Evolutionary conservation across 2,329 filamentous ascomycete species (phyloP), one percentile per base, ranked within the genome.

Genomic region (Arthroderma sp.): DNA sequence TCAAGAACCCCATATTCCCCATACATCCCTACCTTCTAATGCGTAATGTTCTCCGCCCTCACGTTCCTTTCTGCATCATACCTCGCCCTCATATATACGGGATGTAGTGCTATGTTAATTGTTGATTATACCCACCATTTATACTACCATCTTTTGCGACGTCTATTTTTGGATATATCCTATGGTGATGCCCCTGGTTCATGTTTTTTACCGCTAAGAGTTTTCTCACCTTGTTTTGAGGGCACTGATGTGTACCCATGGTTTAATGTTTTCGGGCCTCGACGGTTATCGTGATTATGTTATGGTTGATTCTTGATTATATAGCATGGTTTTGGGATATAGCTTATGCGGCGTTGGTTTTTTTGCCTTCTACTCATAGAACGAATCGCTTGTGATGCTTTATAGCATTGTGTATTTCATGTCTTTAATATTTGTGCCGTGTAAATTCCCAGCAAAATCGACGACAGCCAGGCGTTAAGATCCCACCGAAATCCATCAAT

Each of bases 81-180:
- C 2, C 44, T 51, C 44, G 15, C 23, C 44, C 25, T 33, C 39
- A 31, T 31, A 31, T 31, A 31, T 19, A n/a, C 25, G 4, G 25
- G 28, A 19, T 33, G 44, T 51, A 17, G 44, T 17, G 23, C 8
- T 31, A 31, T 33, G 23, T 31, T 31, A 31, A 51, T 51, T 51
- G 13, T 31, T 51, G 25, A 51, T 47, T 51, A 51, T 51, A 51
- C 44, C 44, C 44, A 49, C 13, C 44, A 31, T 51, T 51, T 51
- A 51, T 51, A 51, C 44, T 15, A 33, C 17, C 23, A 51, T 51
- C 25, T 51, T 51, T 25, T 51, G 25, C 44, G 25, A 51, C 44
- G 4, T 35, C 25, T 51, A 25, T 31, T 17, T 51, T n/a, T 33
- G 44, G 44, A 51, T 51, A 31, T 51, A 33, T 33, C 25, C 23